phyloP scores from a whole-genome alignment of 2,329 filamentous ascomycete genomes.

The Fusarium nelsonii region DNA sequence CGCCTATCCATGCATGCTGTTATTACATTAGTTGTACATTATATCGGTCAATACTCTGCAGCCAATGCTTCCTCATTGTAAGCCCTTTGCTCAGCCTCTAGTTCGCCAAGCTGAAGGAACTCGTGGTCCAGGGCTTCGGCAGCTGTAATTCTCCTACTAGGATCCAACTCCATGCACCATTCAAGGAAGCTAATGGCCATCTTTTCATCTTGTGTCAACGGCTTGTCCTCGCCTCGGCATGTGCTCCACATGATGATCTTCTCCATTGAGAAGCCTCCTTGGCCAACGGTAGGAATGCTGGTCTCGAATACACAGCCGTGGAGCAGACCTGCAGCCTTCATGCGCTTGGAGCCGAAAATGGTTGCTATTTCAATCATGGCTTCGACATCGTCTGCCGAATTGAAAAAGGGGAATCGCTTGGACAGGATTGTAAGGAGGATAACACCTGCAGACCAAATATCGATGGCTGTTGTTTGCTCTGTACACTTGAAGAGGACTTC shows the following conservation, averaged over 20 bases:
- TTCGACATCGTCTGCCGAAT: constrained; percentile 97
- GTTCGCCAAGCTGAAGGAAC: constrained; percentile 63
- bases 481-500: constrained; percentile 98
- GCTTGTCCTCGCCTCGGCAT: constrained; percentile 72
- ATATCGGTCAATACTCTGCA: constrained; percentile 19
- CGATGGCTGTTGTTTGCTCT: constrained; percentile 91
- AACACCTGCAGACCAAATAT: constrained; percentile 98
- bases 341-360: constrained; percentile 87
- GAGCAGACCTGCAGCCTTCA: constrained; percentile 84
- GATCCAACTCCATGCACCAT: constrained; percentile 81
- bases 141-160: constrained; percentile 78
- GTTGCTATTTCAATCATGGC: constrained; percentile 97
- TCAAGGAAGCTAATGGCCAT: constrained; percentile 79
- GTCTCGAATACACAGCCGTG: constrained; percentile 95
- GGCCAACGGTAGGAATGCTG: constrained; percentile 89
- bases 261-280: constrained; percentile 86
- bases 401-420: constrained; percentile 96
- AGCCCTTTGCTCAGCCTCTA: constrained; percentile 62
- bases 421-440: constrained; percentile 95
- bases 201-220: constrained; percentile 75
- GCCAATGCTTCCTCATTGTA: constrained; percentile 46
- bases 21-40: constrained; percentile 35
- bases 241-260: constrained; percentile 98
- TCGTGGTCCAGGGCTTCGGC: constrained; percentile 79
- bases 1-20: constrained; percentile 38